phyloP scores from a whole-genome alignment of 2,329 filamentous ascomycete genomes.

The Botryosphaeria dothidea region DNA sequence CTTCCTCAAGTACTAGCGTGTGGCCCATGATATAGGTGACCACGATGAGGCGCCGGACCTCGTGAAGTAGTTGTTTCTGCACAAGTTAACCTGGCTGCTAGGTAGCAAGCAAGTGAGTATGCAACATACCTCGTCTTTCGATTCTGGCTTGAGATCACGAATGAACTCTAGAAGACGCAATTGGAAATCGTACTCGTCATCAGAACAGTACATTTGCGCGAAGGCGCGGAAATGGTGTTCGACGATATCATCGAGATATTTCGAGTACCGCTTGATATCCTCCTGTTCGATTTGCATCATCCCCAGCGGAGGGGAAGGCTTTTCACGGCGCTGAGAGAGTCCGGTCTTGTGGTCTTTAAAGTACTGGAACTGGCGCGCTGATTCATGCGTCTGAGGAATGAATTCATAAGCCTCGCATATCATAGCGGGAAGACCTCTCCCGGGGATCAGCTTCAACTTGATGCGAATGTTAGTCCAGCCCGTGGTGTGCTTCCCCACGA shows the following conservation, averaged over 20 bases:
- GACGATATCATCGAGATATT: constrained; percentile 46
- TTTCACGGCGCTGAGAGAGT: constrained; percentile 31
- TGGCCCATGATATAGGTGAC: constrained; percentile 53
- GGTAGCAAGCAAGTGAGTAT: not conserved
- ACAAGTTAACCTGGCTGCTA: constrained; percentile 15
- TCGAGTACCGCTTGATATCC: constrained; percentile 47
- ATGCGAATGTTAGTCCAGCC: constrained; percentile 39
- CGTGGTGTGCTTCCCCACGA: constrained; percentile 40
- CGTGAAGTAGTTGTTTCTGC: constrained; percentile 42
- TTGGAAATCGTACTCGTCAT: constrained; percentile 48
- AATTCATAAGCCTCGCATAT: constrained; percentile 50
- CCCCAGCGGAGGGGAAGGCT: constrained; percentile 48
- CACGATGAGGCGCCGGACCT: constrained; percentile 48
- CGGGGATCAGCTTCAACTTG: constrained; percentile 45
- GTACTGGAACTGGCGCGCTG: constrained; percentile 46
- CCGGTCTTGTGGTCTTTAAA: constrained; percentile 39
- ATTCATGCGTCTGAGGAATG: constrained; percentile 40
- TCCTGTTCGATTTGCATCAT: constrained; percentile 46
- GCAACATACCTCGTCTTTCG: constrained; percentile 40
- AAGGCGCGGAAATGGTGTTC: constrained; percentile 44
- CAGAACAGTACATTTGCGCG: constrained; percentile 45
- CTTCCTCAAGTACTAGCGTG: constrained; percentile 46
- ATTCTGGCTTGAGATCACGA: constrained; percentile 38
- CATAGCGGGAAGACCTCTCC: constrained; percentile 46
- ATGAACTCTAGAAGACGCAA: constrained; percentile 44